Evolutionary conservation across 257 asterid species (phyloP).

Genomic region (Parsonsia alboflavescens): DNA sequence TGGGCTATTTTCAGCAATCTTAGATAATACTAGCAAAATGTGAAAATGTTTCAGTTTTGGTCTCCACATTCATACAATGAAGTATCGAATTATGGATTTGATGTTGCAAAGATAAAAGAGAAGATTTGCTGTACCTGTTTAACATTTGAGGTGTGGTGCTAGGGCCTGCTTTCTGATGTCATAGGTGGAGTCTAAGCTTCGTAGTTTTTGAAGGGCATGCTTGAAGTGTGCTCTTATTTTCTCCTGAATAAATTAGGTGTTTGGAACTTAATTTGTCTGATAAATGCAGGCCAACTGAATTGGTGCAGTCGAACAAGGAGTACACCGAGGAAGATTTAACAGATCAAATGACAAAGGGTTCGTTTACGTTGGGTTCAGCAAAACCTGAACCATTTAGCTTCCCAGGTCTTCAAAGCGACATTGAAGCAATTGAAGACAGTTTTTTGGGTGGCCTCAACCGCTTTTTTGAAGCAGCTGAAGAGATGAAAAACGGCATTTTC

Average conservation of each 20-base stretch:
- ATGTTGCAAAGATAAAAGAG: background rate
- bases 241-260: background rate
- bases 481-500: constrained; percentile 52
- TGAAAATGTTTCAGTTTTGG: background rate
- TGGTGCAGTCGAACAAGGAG: constrained; percentile 70
- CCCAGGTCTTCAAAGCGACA: constrained; percentile 66
- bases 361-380: constrained; percentile 32
- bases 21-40: background rate
- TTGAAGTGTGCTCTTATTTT: background rate
- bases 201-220: background rate
- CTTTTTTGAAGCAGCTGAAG: constrained; percentile 57
- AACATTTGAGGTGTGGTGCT: background rate
- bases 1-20: background rate
- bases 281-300: constrained; percentile 65
- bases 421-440: constrained; percentile 63
- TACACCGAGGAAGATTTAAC: constrained; percentile 86
- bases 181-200: background rate
- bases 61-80: background rate
- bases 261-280: constrained; percentile 10
- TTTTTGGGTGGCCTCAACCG: constrained; percentile 39
- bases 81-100: background rate
- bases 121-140: background rate
- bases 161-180: background rate
- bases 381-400: constrained; percentile 35
- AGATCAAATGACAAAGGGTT: constrained; percentile 49